Evolutionary conservation across 768 basidiomycete genomes (phyloP), one percentile per base, ranked within the genome.

Genomic region (Postia placenta): DNA sequence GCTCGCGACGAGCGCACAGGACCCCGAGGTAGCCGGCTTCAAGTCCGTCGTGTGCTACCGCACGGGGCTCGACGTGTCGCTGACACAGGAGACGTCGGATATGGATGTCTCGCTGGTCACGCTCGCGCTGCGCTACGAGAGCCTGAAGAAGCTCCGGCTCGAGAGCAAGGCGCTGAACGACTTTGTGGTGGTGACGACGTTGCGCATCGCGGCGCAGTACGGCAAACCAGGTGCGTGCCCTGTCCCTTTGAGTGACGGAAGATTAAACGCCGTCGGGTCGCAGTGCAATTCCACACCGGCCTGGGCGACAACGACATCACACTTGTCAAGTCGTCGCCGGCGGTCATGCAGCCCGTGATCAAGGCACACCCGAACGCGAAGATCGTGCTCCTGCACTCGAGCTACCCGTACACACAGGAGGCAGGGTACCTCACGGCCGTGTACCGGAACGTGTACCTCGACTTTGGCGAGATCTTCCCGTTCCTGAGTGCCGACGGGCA

Each of bases 251-350:
- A n/a, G n/a, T n/a, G n/a, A n/a, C n/a, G n/a, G n/a, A n/a, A n/a
- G n/a, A 9, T 24, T 39, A 7, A 23, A 43, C 17, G 4, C 30
- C 28, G 26, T 25, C 24, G 30, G 42, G 24, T 35, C 27, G 45
- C 45, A 90, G 88, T 91, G 19, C 87, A 91, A 69, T 90, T 90
- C 63, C 88, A 91, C 57, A 89, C 85, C 6, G 88, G 88, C 26
- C 72, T 90, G 1, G 88, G 88, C 4, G 87, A 91, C 56, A 79
- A 75, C 49, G 85, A 90, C 47, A 77, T 91, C 42, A 72, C 65
- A 22, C 67, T 89, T 27, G 56, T 67, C 17, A 71, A 69, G 5
- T 72, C 83, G 1, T 82, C 81, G 3, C 86, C 88, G 1, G 70
- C 85, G 7, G 74, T 78, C 43, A 65, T 91, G 59, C 87, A 90